Base-by-base conservation (phyloP, 805 yeast species). In the Yarrowia divulgata region DNA sequence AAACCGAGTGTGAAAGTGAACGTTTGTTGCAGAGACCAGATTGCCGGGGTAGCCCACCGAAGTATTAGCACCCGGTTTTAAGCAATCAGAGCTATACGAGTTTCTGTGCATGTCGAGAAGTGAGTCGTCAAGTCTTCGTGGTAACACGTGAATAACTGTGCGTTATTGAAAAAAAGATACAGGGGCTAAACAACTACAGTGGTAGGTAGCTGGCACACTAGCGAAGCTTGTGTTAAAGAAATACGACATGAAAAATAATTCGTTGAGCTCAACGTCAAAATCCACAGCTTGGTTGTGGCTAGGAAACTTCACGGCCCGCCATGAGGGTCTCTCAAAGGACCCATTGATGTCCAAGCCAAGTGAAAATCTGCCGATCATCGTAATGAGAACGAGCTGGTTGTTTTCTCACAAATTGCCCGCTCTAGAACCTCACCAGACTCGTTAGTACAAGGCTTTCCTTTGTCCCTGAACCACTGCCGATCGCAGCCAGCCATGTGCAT, bases 401-500 rank as follows among this genome's bases (percentile, higher is more conserved):
- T 35, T 35, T 52, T 18, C 16, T 49, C 39, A 9, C 14, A 12
- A 49, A 13, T 13, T 39, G 13, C 52, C 10, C 35, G 34, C 35
- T 23, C 4, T 10, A 5, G 5, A n/a, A 29, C 40, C 40, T 50
- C 40, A 34, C 39, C 29, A n/a, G 16, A n/a, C 39, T n/a, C 14
- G 19, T 14, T 23, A 8, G 16, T 4, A 9, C 52, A n/a, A n/a
- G 12, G 2, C 5, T 32, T n/a, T 35, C 37, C 60, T 54, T 54
- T 54, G 60, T 54, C 35, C 60, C 43, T 35, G 42, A 23, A 10
- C 32, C 12, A 12, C 19, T 39, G 60, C 13, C 60, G 60, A 54
- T 54, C 60, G 7, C 32, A n/a, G 60, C 60, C 60, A 54, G 45
- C 60, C 46, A 54, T 39, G 16, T 54, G 60, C 58, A 54, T 54